Base-by-base conservation (phyloP, 164 flowering plant species). In the Sextonia rubra region DNA sequence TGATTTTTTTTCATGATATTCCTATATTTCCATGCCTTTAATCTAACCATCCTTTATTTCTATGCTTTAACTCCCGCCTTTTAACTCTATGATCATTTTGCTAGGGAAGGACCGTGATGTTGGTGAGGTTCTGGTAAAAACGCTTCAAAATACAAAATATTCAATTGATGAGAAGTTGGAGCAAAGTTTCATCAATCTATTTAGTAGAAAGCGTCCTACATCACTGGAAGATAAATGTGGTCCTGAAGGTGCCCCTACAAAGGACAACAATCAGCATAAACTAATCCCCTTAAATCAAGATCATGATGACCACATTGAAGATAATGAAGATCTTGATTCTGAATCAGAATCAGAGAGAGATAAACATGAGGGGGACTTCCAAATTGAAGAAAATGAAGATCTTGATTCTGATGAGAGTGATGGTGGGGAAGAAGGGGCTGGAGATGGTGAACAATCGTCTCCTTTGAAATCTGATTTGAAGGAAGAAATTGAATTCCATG, bases 141-240 rank as follows among this genome's bases (percentile, higher is more conserved):
- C 88, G 12, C 87, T 96, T 37, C 99, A 96, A 79, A 89, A 89
- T 48, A 86, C 90, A 7, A 86, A 89, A 71, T 89, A 90, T 74
- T 87, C 97, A n/a, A 71, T 91, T 78, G 91, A 92, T 80, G 99
- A 96, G 75, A 92, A 88, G 80, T 73, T 93, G 75, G 89, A 86
- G 24, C 76, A 93, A 52, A 87, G 93, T 78, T 85, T 78, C 77
- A 89, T 96, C 65, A 72, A 68, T 24, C 79, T 90, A 70, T 91
- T 91, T 56, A 69, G 91, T 66, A 78, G 79, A 69, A 85, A 77
- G 69, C 83, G 82, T 75, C 77, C 77, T 71, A 69, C 15, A 18
- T 78, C 80, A 22, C 73, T 79, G 47, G 82, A 80, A 77, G 80
- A 77, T 75, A 64, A 37, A n/a, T 32, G 1, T 77, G 80, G 72